Evolutionary conservation across 228 moss, liverwort and hornwort species (phyloP).

Genomic region (Sphagnum magellanicum): DNA sequence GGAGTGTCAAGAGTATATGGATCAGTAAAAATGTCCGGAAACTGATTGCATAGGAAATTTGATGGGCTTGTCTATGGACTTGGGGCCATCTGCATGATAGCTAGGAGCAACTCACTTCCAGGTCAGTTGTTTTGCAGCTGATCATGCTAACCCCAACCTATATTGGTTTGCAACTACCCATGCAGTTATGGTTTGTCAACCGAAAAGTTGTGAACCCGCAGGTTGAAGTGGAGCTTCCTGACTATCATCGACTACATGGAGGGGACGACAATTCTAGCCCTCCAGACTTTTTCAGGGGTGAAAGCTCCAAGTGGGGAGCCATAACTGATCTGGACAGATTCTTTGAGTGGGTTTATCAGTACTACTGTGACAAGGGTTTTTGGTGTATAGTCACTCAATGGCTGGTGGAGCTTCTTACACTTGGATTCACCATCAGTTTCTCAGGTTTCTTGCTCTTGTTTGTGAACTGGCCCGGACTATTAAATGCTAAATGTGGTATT

Average conservation of each 20-base stretch:
- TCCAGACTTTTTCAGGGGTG: constrained; percentile 85
- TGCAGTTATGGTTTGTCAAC: constrained; percentile 3
- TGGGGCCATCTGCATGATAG: too few species aligned
- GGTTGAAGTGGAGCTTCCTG: constrained; percentile 92
- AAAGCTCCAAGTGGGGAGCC: constrained; percentile 87
- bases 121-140: too few species aligned
- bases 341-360: constrained; percentile 91
- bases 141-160: too few species aligned
- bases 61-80: too few species aligned
- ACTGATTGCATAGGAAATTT: too few species aligned
- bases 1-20: too few species aligned
- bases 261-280: constrained; percentile 68
- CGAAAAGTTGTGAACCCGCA: constrained; percentile 35
- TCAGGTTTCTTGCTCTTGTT: constrained; percentile 95
- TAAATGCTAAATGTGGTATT: constrained; percentile 78
- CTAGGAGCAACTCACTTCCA: too few species aligned
- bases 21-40: too few species aligned
- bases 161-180: not conserved
- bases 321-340: constrained; percentile 92
- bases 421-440: constrained; percentile 89
- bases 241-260: constrained; percentile 68
- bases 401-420: constrained; percentile 87
- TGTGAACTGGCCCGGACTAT: constrained; percentile 89
- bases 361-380: constrained; percentile 97
- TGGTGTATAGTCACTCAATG: constrained; percentile 98